phyloP scores from a whole-genome alignment of 805 yeast species.

The Cyberlindnera petersonii region DNA sequence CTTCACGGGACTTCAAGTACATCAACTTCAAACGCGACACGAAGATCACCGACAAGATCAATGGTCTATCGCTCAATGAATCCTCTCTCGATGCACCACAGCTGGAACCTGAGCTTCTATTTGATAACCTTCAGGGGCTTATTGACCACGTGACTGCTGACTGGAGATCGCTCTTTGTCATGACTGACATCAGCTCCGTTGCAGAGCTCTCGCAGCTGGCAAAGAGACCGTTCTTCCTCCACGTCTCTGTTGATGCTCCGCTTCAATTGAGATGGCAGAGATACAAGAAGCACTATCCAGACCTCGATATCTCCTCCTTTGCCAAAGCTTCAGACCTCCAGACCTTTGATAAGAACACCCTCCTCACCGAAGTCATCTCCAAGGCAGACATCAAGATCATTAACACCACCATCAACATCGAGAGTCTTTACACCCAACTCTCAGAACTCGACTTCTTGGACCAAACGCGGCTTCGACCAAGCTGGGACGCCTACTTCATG shows the following conservation, averaged over 20 bases:
- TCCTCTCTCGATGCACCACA: conserved; percentile 10
- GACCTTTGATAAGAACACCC: conserved; percentile 24
- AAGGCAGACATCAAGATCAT: conserved; percentile 56
- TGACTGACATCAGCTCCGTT: conserved; percentile 44
- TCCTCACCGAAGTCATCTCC: conserved; percentile 39
- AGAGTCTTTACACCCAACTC: conserved; percentile 36
- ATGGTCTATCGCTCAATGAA: conserved; percentile 18
- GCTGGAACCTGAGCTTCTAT: conserved; percentile 29
- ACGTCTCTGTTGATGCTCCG: conserved; percentile 75
- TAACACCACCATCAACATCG: conserved; percentile 41
- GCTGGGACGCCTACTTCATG: conserved; percentile 98
- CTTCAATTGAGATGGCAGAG: conserved; percentile 39
- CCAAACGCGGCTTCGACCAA: conserved; percentile 68
- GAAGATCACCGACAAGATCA: conserved; percentile 7
- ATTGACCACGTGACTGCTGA: conserved; percentile 58
- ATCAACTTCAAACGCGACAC: conserved; percentile 27
- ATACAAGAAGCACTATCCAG: conserved; percentile 27
- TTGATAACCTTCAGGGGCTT: conserved; percentile 41
- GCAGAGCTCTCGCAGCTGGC: conserved; percentile 43
- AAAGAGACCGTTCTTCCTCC: conserved; percentile 81
- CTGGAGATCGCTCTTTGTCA: conserved; percentile 63
- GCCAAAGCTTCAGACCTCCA: conserved; percentile 35
- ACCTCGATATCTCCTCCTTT: conserved; percentile 32
- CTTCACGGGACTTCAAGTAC: conserved; percentile 47
- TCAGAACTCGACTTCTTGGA: conserved; percentile 44